Base-by-base conservation (phyloP, 495 filamentous ascomycete genomes). In the Xylaria bambusicola region DNA sequence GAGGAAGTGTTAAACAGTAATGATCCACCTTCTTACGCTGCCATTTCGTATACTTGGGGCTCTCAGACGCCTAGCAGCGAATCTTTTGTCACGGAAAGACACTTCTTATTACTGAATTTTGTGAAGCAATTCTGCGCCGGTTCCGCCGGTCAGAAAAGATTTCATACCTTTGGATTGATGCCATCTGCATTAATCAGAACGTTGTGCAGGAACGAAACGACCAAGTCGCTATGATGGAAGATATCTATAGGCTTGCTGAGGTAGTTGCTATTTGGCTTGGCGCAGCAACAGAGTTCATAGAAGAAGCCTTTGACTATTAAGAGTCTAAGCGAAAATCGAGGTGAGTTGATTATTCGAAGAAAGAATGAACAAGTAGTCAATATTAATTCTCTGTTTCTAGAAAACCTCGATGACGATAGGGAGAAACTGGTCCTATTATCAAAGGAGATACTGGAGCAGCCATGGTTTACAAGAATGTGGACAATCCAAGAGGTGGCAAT, bases 1-100 rank as follows among this genome's bases (percentile, higher is more conserved):
- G 31, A 33, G 31, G 31, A 33, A 33, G 31, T 38, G 15, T 57
- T 62, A 17, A 35, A 52, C 6, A 52, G 6, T n/a, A 18, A 2
- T 21, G 23, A 58, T 36, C 61, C 64, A 31, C 64, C 56, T 20
- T 23, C 52, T 5, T 66, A 58, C 40, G 45, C 52, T 10, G 61
- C 64, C 5, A 44, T 66, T 29, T 66, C 64, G 9, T 66, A 66
- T 31, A 63, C 64, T 10, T 66, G 64, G 64, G 64, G 61, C 33
- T 56, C 31, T 10, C 31, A 33, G 31, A 33, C 6, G 31, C 31
- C 31, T 33, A 33, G 31, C 31, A 33, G 31, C 31, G 31, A 33
- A 33, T 33, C 31, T 33, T 33, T 33, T 33, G 31, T 33, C 31
- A 33, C 31, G 31, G 31, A 33, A 33, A 33, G 31, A 33, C 31